These are phyloP conservation scores for Dictyostelium purpureum DNA, from an alignment of 78 protist genomes.

Conservation along the genomic window DNA sequence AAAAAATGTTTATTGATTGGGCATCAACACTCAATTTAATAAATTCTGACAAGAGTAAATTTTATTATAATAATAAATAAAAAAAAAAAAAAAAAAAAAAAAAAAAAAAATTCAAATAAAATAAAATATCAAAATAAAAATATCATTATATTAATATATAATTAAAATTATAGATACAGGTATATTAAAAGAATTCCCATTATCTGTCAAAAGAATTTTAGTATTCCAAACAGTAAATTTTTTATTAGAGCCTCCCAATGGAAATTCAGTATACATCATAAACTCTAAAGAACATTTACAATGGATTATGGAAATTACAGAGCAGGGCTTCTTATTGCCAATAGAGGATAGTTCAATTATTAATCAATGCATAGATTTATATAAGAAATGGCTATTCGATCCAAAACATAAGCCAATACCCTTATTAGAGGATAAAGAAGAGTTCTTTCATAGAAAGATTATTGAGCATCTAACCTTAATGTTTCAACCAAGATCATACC, in stretches of 20 bases:
- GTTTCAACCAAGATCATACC: conserved; percentile 48
- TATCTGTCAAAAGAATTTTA: conserved; percentile 40
- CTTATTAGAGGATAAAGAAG: conserved; percentile 19
- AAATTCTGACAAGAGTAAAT: conserved; percentile 59
- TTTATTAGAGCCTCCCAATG: conserved; percentile 9
- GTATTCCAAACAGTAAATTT: conserved; percentile 39
- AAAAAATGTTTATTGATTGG: conserved; percentile 68
- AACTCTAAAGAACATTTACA: conserved; percentile 31
- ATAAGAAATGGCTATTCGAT: conserved; percentile 69
- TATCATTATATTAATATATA: background rate
- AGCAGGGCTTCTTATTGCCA: conserved; percentile 62
- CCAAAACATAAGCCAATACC: conserved; percentile 45
- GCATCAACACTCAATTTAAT: conserved; percentile 38
- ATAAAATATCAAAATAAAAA: background rate
- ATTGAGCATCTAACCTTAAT: conserved; percentile 51
- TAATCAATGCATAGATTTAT: conserved; percentile 34
- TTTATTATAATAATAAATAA: background rate
- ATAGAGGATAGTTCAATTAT: conserved; percentile 42
- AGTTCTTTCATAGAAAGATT: conserved; percentile 29
- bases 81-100: background rate
- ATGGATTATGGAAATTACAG: conserved; percentile 65
- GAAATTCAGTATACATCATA: background rate
- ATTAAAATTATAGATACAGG: conserved; percentile 40
- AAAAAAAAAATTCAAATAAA: background rate
- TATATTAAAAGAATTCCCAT: conserved; percentile 66